Conservation (phyloP, 345 rosid genomes). For the Murraya koenigii region DNA sequence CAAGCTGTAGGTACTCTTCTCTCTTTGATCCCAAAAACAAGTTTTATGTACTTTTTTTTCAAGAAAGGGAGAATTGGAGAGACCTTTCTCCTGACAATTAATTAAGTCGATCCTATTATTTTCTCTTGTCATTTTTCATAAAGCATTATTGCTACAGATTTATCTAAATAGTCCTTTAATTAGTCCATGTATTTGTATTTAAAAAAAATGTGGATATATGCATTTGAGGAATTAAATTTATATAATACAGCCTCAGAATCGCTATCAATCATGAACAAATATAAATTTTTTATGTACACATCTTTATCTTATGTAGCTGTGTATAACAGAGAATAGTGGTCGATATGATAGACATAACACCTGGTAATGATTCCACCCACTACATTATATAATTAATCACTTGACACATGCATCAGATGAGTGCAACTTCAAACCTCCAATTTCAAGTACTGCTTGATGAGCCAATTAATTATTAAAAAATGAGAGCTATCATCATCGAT, state of each 20-base stretch:
- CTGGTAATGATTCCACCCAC: neutral
- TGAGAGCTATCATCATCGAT: neutral
- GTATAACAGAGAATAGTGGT: neutral
- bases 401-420: neutral
- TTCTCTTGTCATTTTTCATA: neutral
- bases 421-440: neutral
- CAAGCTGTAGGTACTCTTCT: neutral
- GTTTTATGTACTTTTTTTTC: neutral
- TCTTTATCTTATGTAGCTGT: neutral
- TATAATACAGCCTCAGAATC: no score
- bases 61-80: neutral
- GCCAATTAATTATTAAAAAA: no score
- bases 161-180: no score
- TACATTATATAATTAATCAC: neutral
- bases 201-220: no score
- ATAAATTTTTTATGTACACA: neutral
- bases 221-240: no score
- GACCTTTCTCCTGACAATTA: neutral
- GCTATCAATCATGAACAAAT: no score
- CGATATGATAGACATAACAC: neutral
- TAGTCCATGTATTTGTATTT: no score
- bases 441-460: neutral
- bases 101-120: neutral
- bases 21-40: slow-evolving; percentile 5
- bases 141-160: no score